Base-by-base conservation (phyloP, 2,329 filamentous ascomycete genomes). In the Pseudocercospora fijiensis region DNA sequence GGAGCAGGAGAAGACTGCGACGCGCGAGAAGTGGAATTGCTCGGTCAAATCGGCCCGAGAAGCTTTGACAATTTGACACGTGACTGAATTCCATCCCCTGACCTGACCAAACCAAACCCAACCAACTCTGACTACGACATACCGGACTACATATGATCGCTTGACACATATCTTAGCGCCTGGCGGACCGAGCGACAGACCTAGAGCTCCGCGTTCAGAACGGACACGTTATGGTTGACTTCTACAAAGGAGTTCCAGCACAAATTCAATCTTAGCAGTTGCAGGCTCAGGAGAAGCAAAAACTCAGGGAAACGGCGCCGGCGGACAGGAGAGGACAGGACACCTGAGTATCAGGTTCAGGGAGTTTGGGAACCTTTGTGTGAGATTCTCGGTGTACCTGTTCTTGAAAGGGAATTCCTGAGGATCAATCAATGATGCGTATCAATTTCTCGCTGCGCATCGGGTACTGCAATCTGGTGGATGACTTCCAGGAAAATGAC, bases 321-420 rank as follows among this genome's bases (percentile, higher is more conserved):
- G 60, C 65, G 8, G 72, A 70, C 43, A 62, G 69, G 5, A 63
- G 60, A 64, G 8, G 72, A 70, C 43, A 62, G 69, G 5, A 63
- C 76, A 20, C 64, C 76, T 5, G 69, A 73, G 45, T 70, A 71
- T 33, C 53, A 64, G 47, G 52, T 70, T 16, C 51, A 67, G 6
- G 65, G 70, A 57, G 71, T 70, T 2, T 77, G 74, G 74, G 67
- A 57, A 30, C 70, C 70, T 11, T 57, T 76, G 11, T 75, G 73
- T 63, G 52, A 66, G 3, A 76, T 75, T 41, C 64, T 76, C n/a
- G 67, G 60, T 0, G 60, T 64, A 8, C 28, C 65, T 0, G 60
- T 71, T 2, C 72, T 72, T n/a, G 56, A 65, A 3, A 64, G 62
- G 8, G 56, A 62, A 2, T 71, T 72, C 52, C 74, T 72, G 20